These are phyloP conservation scores for Bipolaris zeicola DNA, from an alignment of 2,329 filamentous ascomycete species.

Conservation along the genomic window DNA sequence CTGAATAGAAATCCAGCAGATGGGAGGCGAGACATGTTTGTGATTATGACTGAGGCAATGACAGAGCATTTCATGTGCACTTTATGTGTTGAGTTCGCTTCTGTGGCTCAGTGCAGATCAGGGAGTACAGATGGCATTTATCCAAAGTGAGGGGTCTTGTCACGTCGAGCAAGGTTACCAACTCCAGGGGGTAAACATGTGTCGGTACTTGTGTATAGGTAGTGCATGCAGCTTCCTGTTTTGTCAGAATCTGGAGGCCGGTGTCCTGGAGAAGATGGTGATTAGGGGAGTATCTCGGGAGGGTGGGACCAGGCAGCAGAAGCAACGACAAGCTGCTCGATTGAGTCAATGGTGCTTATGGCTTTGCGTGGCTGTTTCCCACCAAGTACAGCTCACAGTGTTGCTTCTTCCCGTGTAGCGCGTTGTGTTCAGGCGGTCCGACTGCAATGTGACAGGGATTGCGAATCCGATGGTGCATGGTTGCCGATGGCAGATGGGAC, in stretches of 20 bases:
- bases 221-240: neutral
- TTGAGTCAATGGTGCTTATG: neutral
- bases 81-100: neutral
- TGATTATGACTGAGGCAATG: neutral
- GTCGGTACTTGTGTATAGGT: neutral
- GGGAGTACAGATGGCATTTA: constrained; percentile 5
- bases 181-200: neutral
- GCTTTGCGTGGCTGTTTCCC: neutral
- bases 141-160: neutral
- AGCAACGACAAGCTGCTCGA: neutral
- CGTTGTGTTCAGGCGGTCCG: neutral
- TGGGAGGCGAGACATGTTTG: constrained; percentile 19
- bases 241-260: neutral
- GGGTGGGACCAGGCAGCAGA: neutral
- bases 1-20: constrained; percentile 32
- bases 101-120: constrained; percentile 3
- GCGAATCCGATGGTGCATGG: neutral
- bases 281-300: neutral
- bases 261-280: neutral
- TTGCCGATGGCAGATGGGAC: neutral
- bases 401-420: neutral
- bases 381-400: neutral
- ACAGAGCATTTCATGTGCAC: neutral
- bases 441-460: neutral
- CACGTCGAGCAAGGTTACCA: neutral